Conservation (phyloP, 1,284 basidiomycete genomes). For the Ceratobasidium sp. region DNA sequence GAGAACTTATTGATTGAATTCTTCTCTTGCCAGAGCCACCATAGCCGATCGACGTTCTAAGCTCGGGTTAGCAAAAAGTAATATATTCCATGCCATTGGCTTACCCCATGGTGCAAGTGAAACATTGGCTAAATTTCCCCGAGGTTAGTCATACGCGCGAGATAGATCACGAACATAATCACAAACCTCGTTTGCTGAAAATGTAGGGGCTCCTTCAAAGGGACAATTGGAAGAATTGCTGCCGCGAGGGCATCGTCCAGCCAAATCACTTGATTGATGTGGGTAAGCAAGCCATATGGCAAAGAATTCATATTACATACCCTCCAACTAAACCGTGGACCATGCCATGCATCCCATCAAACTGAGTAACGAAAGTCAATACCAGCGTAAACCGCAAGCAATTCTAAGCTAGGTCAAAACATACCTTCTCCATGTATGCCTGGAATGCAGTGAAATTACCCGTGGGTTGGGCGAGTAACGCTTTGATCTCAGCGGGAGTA, state of each 20-base stretch:
- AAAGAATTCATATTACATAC: neutral
- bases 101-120: constrained; percentile 6
- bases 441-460: constrained; percentile 7
- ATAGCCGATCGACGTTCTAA: constrained; percentile 9
- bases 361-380: neutral
- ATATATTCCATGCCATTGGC: neutral
- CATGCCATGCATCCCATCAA: neutral
- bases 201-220: constrained; percentile 1
- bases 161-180: neutral
- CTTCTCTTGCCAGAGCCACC: constrained; percentile 17
- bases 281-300: neutral
- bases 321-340: constrained; percentile 4
- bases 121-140: constrained; percentile 8
- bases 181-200: constrained; percentile 9
- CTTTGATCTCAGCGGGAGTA: neutral
- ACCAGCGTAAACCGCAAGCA: neutral
- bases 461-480: neutral
- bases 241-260: neutral
- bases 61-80: neutral
- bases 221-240: constrained; percentile 8
- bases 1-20: neutral
- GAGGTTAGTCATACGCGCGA: neutral
- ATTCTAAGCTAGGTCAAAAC: neutral
- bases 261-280: constrained; percentile 1
- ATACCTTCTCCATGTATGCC: constrained; percentile 2